Percentiles rank a stretch among this genome's conserved stretches.
Evolutionary conservation across 441 rosid species (phyloP).

Genomic region (Erodium chrysanthum): DNA sequence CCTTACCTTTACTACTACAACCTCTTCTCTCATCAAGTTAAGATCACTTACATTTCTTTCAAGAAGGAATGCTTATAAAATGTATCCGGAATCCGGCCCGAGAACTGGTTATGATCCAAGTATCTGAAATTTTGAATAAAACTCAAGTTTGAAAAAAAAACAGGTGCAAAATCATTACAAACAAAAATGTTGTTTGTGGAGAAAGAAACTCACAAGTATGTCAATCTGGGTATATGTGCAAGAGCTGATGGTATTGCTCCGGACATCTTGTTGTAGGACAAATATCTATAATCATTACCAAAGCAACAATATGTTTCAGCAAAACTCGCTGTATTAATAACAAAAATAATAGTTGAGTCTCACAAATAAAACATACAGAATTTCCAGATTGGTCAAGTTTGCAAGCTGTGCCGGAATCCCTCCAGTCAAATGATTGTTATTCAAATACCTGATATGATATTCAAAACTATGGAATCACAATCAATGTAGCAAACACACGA

Average conservation of each 20-base stretch:
- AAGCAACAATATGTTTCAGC: conserved; percentile 6
- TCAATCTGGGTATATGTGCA: conserved; percentile 68
- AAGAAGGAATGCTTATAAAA: conserved; percentile 56
- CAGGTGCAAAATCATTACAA: neutral
- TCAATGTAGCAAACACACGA: neutral
- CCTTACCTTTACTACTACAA: neutral
- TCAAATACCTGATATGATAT: conserved; percentile 57
- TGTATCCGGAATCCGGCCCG: conserved; percentile 55
- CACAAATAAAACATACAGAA: conserved; percentile 47
- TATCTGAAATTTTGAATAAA: conserved; percentile 34
- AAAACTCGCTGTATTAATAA: neutral
- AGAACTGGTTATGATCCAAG: conserved; percentile 71
- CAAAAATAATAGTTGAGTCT: neutral
- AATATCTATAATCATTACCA: conserved; percentile 44
- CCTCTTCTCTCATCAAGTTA: neutral
- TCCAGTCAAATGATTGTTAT: conserved; percentile 83
- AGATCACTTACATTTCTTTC: conserved; percentile 57
- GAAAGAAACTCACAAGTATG: conserved; percentile 57
- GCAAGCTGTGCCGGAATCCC: conserved; percentile 92
- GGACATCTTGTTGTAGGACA: conserved; percentile 76
- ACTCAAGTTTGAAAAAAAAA: too few species aligned
- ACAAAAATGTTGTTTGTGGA: neutral
- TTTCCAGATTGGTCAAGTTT: conserved; percentile 78
- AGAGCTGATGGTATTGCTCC: conserved; percentile 70
- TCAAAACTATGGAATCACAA: neutral